phyloP scores from a whole-genome alignment of 2,329 filamentous ascomycete genomes.

The Botrytis porri region DNA sequence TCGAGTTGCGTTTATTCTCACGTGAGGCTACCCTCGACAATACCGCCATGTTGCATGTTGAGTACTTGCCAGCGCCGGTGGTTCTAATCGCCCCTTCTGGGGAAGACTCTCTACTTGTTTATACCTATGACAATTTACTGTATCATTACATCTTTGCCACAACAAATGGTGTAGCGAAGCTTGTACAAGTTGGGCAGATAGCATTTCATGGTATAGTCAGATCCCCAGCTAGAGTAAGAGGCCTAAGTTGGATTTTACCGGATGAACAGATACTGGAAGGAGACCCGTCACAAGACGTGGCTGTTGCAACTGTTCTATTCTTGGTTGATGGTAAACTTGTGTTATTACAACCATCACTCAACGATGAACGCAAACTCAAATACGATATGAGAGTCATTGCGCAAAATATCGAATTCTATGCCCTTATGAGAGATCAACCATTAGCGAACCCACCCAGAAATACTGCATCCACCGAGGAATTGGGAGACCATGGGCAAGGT shows the following conservation, averaged over 20 bases:
- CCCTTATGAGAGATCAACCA: slow-evolving; percentile 83
- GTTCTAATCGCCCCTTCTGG: slow-evolving; percentile 86
- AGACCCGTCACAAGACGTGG: slow-evolving; percentile 93
- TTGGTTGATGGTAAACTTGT: slow-evolving; percentile 98
- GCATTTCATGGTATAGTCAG: slow-evolving; percentile 95
- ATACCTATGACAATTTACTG: slow-evolving; percentile 93
- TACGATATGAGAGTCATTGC: slow-evolving; percentile 98
- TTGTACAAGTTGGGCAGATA: slow-evolving; percentile 96
- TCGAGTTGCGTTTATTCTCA: slow-evolving; percentile 89
- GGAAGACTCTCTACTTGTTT: slow-evolving; percentile 91
- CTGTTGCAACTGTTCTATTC: slow-evolving; percentile 88
- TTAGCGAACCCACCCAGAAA: slow-evolving; percentile 26
- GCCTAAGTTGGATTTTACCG: slow-evolving; percentile 92
- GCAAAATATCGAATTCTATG: slow-evolving; percentile 94
- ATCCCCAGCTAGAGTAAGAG: slow-evolving; percentile 86
- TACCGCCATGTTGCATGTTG: slow-evolving; percentile 69
- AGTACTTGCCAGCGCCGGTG: slow-evolving; percentile 79
- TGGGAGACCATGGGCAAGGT: slow-evolving; percentile 29
- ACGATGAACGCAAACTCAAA: slow-evolving; percentile 79
- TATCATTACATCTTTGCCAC: slow-evolving; percentile 91
- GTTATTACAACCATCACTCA: slow-evolving; percentile 80
- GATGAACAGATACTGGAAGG: slow-evolving; percentile 86
- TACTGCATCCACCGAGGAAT: slow-evolving; percentile 18
- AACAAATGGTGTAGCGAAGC: slow-evolving; percentile 63
- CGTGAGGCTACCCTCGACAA: slow-evolving; percentile 77